These are phyloP conservation scores for Monosporascus sp. DNA, from an alignment of 2,329 filamentous ascomycete genomes.

Conservation along the genomic window DNA sequence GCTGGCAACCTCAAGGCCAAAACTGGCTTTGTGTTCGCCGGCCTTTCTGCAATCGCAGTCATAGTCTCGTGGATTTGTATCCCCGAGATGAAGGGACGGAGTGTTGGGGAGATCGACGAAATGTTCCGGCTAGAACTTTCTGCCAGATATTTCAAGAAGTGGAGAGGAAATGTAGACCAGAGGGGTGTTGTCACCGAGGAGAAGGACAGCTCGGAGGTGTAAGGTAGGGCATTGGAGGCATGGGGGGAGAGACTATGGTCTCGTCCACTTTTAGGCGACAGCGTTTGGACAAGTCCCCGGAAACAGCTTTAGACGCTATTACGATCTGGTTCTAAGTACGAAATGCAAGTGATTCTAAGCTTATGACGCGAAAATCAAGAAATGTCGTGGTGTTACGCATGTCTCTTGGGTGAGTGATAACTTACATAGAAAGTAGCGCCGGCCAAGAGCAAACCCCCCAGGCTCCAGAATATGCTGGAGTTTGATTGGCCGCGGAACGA, in stretches of 20 bases:
- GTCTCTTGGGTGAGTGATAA: no score
- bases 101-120: conserved; percentile 41
- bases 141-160: conserved; percentile 20
- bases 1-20: conserved; percentile 33
- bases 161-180: neutral
- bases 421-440: no score
- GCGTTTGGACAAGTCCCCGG: no score
- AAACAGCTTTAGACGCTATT: no score
- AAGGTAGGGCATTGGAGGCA: neutral
- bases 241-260: neutral
- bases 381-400: no score
- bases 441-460: no score
- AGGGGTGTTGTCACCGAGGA: neutral
- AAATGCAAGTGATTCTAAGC: no score
- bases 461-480: no score
- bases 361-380: no score
- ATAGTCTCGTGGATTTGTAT: conserved; percentile 38
- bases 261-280: neutral
- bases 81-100: conserved; percentile 49
- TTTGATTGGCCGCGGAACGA: no score
- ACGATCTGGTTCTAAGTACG: no score
- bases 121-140: conserved; percentile 27
- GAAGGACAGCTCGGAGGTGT: neutral
- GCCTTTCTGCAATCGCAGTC: conserved; percentile 29
- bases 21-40: conserved; percentile 36